Evolutionary conservation across 2,329 filamentous ascomycete genomes (phyloP).

Genomic region (Aspergillus pseudoglaucus): DNA sequence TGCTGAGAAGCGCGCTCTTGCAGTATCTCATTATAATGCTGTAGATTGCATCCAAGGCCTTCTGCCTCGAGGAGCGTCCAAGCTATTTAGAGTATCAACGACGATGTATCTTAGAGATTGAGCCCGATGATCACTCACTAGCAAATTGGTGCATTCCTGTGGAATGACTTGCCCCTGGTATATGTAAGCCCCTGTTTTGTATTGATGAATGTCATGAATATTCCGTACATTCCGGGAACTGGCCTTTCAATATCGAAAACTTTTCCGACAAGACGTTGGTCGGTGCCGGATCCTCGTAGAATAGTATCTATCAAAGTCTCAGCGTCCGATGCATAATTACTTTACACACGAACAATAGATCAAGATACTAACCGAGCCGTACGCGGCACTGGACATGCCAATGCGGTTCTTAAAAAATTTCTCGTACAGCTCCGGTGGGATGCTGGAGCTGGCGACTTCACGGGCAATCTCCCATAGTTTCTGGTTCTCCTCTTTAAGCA

Average conservation of each 20-base stretch:
- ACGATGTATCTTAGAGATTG: neutral
- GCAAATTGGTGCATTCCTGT: slow-evolving; percentile 1
- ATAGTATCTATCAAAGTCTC: neutral
- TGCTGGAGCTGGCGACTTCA: slow-evolving; percentile 28
- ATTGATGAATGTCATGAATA: neutral
- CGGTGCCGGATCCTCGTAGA: neutral
- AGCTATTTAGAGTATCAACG: slow-evolving; percentile 28
- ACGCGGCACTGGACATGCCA: slow-evolving; percentile 59
- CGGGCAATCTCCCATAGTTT: slow-evolving; percentile 73
- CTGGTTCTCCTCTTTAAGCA: slow-evolving; percentile 76
- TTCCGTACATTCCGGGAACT: neutral
- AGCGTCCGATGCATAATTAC: neutral
- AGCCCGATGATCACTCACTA: neutral
- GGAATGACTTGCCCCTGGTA: neutral
- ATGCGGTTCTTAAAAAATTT: slow-evolving; percentile 40
- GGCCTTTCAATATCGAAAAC: neutral
- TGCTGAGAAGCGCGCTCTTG: slow-evolving; percentile 62
- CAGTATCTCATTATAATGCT: slow-evolving; percentile 86
- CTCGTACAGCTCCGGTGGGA: slow-evolving; percentile 52
- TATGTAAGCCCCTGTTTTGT: neutral
- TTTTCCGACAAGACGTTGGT: neutral
- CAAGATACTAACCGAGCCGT: slow-evolving; percentile 61
- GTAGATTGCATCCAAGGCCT: slow-evolving; percentile 77
- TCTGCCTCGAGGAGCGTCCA: slow-evolving; percentile 79
- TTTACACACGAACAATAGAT: neutral